Percentiles rank a stretch among this genome's conserved stretches.
Conservation (phyloP, 192 early-diverging fungal genomes). For the Linnemannia exigua region DNA sequence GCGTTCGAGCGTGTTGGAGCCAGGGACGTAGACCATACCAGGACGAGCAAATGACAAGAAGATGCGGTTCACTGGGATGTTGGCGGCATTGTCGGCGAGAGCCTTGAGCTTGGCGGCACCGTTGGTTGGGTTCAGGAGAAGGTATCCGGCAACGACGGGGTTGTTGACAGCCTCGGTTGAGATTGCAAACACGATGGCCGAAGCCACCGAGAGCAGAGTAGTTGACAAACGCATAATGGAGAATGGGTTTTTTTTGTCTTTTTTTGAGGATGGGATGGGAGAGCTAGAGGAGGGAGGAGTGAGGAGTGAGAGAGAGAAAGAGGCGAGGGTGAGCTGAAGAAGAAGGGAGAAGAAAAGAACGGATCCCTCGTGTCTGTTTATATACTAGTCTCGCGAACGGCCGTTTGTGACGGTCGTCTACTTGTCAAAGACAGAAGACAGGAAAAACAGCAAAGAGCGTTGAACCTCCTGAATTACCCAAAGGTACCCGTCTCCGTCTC, state of each 20-base stretch:
- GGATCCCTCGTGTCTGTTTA: neutral
- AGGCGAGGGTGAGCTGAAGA: neutral
- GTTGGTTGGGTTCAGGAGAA: constrained; percentile 42
- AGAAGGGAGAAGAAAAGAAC: neutral
- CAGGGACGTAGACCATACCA: constrained; percentile 48
- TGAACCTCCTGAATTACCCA: neutral
- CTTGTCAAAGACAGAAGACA: too few relatives aligned
- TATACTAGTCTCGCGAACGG: neutral
- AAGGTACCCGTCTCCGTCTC: neutral
- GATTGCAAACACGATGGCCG: constrained; percentile 18
- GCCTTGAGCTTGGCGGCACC: constrained; percentile 50
- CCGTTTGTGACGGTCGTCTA: too few relatives aligned
- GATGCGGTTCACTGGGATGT: constrained; percentile 43
- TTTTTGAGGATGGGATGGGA: neutral
- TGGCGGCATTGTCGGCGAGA: constrained; percentile 46
- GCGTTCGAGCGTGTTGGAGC: constrained; percentile 45
- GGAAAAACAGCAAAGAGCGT: too few relatives aligned
- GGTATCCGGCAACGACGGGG: constrained; percentile 44
- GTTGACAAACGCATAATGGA: constrained; percentile 38
- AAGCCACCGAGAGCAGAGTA: constrained; percentile 39
- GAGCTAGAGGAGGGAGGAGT: neutral
- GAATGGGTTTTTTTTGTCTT: neutral
- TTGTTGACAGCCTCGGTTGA: constrained; percentile 12
- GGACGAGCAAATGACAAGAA: constrained; percentile 48
- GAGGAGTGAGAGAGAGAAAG: neutral